A percentile compares a stretch with the other conserved stretches of the same genome.
Evolutionary conservation across 2,329 filamentous ascomycete species (phyloP).

Genomic region (Trichoderma sp.): DNA sequence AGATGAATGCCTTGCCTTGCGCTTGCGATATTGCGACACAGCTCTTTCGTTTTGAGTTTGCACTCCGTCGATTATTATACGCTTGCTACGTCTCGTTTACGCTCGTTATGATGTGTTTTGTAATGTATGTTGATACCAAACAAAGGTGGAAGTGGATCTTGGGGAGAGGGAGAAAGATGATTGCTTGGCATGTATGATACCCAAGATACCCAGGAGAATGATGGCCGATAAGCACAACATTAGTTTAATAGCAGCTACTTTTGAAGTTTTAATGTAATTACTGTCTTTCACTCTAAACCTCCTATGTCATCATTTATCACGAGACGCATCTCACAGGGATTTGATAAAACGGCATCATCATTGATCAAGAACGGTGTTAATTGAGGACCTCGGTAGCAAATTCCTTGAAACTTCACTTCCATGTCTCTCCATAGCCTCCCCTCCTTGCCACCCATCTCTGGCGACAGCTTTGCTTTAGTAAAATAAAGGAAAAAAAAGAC

Average conservation of each 20-base stretch:
- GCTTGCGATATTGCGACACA: not conserved
- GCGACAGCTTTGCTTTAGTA: not conserved
- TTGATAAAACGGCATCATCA: not conserved
- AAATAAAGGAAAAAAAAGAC: conserved; percentile 21
- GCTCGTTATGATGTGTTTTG: conserved; percentile 12
- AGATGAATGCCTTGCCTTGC: not conserved
- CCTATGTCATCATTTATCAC: not conserved
- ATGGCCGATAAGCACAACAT: conserved; percentile 9
- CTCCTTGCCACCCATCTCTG: not conserved
- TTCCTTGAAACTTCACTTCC: conserved; percentile 3
- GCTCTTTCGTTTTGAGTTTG: not conserved
- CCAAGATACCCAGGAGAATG: conserved; percentile 21
- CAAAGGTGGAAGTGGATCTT: conserved; percentile 10
- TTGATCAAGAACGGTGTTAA: conserved; percentile 16
- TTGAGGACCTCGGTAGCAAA: conserved; percentile 6
- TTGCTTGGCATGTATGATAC: conserved; percentile 23
- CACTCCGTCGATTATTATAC: not conserved
- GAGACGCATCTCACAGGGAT: not conserved
- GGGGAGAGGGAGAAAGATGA: not conserved
- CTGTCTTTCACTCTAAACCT: not conserved
- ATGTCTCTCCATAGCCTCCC: not conserved
- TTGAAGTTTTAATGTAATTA: not conserved
- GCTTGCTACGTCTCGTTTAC: conserved; percentile 9
- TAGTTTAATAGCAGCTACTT: not conserved
- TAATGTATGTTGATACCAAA: conserved; percentile 6